Base-by-base conservation (phyloP, 2,329 filamentous ascomycete species). In the Exutisphaerella laricina region DNA sequence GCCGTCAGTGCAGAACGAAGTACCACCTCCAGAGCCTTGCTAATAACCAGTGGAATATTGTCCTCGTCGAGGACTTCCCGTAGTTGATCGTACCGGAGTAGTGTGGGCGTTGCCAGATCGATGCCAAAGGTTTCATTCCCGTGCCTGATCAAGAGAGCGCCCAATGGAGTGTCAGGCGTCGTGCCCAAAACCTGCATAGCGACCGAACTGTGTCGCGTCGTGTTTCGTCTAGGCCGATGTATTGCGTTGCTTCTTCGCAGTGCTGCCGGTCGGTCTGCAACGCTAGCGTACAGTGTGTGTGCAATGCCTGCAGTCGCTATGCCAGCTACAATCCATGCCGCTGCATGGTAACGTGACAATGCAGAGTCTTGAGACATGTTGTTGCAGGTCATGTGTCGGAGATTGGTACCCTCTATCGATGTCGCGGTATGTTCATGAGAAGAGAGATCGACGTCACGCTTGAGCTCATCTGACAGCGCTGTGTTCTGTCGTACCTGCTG, bases 221-320 rank as follows among this genome's bases (percentile, higher is more conserved):
- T 20, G 8, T 35, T 17, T 26, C 49, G 36, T 22, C 53, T 42
- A 17, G 46, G 32, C 37, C 49, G 45, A 34, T 53, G 49, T 20
- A 54, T 40, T 7, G 51, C 53, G 36, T 53, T 51, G 32, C 53
- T 56, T 39, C 53, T 48, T 12, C 44, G 51, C 17, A 56, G 29
- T 29, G 43, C 37, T 8, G 48, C 26, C n/a, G 48, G 45, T 18
- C 25, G 39, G 4, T 33, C 41, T 4, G 31, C 12, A 20, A 43
- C 43, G 10, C 43, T 30, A 6, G 35, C 30, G 42, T 80, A 84
- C 53, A 79, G 65, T 43, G 78, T 74, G 58, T 79, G 85, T 43
- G 74, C 71, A 41, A 76, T 65, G 36, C 75, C 79, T 8, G 70
- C 72, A 31, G 77, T 75, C 1, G 77, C 75, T 33, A 78, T 60